Percentiles rank a stretch among this genome's conserved stretches.
These are phyloP conservation scores for Cryptococcus sp. DNA, from an alignment of 1,284 basidiomycete genomes.

Conservation along the genomic window DNA sequence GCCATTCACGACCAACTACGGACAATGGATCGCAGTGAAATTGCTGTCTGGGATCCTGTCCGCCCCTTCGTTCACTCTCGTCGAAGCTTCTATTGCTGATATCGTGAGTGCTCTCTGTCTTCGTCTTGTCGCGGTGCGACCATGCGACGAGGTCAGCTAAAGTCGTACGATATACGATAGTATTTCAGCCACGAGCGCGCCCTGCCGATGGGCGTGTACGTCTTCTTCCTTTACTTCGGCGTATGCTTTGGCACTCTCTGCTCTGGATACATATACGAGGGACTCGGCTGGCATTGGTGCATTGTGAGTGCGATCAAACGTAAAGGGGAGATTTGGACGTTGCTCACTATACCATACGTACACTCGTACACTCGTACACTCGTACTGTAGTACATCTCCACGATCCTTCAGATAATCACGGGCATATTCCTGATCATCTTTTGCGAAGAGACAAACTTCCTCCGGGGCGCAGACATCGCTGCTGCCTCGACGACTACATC, in stretches of 20 bases:
- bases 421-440: slow-evolving; percentile 32
- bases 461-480: neutral
- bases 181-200: slow-evolving; percentile 37
- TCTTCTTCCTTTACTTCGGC: slow-evolving; percentile 24
- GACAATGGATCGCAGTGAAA: slow-evolving; percentile 22
- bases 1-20: slow-evolving; percentile 18
- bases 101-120: slow-evolving; percentile 18
- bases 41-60: slow-evolving; percentile 23
- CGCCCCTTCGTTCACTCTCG: slow-evolving; percentile 27
- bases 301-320: slow-evolving; percentile 15
- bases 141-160: neutral
- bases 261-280: slow-evolving; percentile 32
- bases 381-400: slow-evolving; percentile 6
- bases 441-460: slow-evolving; percentile 34
- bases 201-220: slow-evolving; percentile 28
- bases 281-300: slow-evolving; percentile 27
- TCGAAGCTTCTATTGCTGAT: slow-evolving; percentile 32
- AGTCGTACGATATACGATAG: slow-evolving; percentile 8
- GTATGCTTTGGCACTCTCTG: slow-evolving; percentile 26
- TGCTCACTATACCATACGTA: too few species aligned
- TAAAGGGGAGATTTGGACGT: neutral
- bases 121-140: neutral
- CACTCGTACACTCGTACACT: too few species aligned
- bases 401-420: slow-evolving; percentile 23
- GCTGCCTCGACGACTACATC: too few species aligned